Evolutionary conservation across 1,139 yeast species (phyloP).

Genomic region (Schizosaccharomyces versatilis): DNA sequence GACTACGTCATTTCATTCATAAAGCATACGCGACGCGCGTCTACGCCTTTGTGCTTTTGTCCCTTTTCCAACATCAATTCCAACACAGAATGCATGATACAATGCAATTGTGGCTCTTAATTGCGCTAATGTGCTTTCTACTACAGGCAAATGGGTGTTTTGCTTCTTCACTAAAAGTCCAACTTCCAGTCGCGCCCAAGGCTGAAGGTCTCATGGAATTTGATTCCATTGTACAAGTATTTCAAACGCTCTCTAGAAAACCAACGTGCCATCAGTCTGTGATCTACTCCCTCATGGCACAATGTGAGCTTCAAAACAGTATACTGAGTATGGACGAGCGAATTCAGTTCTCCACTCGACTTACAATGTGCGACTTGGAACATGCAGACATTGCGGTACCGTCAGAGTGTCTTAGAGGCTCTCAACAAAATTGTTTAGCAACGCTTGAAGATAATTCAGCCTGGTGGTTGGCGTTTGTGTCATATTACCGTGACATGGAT

Average conservation of each 20-base stretch:
- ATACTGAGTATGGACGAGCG: neutral
- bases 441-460: neutral
- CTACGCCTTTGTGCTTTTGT: too few relatives aligned
- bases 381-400: neutral
- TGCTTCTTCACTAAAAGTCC: too few relatives aligned
- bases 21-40: too few relatives aligned
- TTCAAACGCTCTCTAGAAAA: neutral
- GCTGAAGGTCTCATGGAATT: neutral
- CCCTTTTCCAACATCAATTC: too few relatives aligned
- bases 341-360: neutral
- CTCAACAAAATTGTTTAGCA: neutral
- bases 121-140: too few relatives aligned
- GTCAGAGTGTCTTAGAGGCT: neutral
- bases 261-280: neutral
- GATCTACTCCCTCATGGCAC: neutral
- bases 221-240: neutral
- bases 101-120: too few relatives aligned
- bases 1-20: too few relatives aligned
- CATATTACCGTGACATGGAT: neutral
- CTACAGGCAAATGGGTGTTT: too few relatives aligned
- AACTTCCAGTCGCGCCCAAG: neutral
- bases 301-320: neutral
- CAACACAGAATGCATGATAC: too few relatives aligned
- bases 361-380: neutral
- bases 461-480: neutral